phyloP scores from a whole-genome alignment of 352 stramenopile species.

The Aphanomyces euteiches region DNA sequence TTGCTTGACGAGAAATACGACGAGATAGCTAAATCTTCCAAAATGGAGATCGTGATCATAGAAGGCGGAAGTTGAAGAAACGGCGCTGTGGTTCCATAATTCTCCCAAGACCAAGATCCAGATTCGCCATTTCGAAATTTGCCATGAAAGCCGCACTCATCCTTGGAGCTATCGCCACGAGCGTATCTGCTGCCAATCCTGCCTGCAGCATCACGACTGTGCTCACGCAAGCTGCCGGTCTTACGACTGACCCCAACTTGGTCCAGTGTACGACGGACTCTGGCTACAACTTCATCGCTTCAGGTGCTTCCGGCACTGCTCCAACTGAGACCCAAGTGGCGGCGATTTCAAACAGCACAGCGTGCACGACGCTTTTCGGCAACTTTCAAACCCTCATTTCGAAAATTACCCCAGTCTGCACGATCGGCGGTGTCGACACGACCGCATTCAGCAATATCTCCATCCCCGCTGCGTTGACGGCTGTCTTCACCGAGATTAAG shows the following conservation, averaged over 20 bases:
- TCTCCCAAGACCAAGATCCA: neutral
- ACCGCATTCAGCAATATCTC: neutral
- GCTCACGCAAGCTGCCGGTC: neutral
- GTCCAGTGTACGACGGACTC: neutral
- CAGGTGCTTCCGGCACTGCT: neutral
- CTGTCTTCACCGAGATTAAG: neutral
- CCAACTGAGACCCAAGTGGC: neutral
- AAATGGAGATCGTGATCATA: neutral
- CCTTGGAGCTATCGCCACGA: neutral
- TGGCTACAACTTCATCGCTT: neutral
- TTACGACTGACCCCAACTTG: neutral
- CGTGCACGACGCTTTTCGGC: neutral
- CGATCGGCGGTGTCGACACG: conserved; percentile 5
- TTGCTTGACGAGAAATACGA: too few relatives aligned
- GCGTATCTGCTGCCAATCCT: neutral
- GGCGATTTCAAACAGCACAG: neutral
- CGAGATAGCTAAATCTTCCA: neutral
- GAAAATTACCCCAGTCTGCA: neutral
- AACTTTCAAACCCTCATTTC: neutral
- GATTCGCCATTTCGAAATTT: neutral
- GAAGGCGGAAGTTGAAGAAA: neutral
- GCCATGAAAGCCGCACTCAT: neutral
- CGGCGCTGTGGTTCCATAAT: neutral
- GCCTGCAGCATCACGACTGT: neutral
- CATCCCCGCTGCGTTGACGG: neutral